These are phyloP conservation scores for Paraconiothyrium sp. DNA, from an alignment of 2,329 filamentous ascomycete species.

Conservation along the genomic window DNA sequence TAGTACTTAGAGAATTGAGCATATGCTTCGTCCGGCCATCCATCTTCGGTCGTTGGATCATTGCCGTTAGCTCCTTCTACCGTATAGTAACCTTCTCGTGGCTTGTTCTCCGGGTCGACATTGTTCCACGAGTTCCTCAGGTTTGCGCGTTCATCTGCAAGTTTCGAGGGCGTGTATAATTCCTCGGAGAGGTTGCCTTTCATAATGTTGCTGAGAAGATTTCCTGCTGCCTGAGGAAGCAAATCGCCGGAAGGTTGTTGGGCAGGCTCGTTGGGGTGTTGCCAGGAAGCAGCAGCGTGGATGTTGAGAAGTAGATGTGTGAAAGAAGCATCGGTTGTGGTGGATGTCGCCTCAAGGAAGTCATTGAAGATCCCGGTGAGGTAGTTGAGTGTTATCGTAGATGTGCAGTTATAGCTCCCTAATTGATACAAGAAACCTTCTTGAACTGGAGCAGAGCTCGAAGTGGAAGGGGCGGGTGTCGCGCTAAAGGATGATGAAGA, in stretches of 20 bases:
- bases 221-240: constrained; percentile 54
- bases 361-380: constrained; percentile 61
- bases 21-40: constrained; percentile 71
- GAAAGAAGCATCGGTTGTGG: constrained; percentile 64
- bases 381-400: constrained; percentile 60
- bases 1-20: constrained; percentile 64
- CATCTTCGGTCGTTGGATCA: constrained; percentile 61
- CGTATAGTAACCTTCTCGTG: constrained; percentile 63
- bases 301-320: constrained; percentile 67
- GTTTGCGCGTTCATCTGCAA: constrained; percentile 63
- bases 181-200: constrained; percentile 59
- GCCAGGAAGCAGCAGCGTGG: constrained; percentile 60
- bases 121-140: constrained; percentile 68
- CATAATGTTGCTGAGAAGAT: constrained; percentile 60
- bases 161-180: constrained; percentile 63
- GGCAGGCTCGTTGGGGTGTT: constrained; percentile 53
- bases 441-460: constrained; percentile 25
- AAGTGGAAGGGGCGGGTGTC: constrained; percentile 19
- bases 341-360: constrained; percentile 64
- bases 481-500: constrained; percentile 13
- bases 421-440: constrained; percentile 53
- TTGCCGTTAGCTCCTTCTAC: constrained; percentile 49
- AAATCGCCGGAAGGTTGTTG: constrained; percentile 50
- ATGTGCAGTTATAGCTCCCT: constrained; percentile 64
- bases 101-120: constrained; percentile 50